These are phyloP conservation scores for Huntiella savannae DNA, from an alignment of 2,329 filamentous ascomycete species.

Conservation along the genomic window DNA sequence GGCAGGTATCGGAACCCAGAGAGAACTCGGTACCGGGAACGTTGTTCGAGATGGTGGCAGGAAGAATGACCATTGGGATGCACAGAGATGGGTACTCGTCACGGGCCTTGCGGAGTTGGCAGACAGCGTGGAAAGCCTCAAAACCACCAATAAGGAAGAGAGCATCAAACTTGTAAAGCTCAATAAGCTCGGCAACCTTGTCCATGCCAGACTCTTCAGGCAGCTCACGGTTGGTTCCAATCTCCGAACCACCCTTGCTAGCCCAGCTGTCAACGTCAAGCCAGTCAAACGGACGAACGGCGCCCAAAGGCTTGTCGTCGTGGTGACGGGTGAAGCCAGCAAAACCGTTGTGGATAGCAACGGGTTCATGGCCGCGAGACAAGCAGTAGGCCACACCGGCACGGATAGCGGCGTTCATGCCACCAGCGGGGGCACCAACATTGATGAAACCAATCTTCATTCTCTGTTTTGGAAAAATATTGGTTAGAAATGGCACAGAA, in stretches of 20 bases:
- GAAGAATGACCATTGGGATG: conserved; percentile 79
- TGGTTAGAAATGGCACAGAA: conserved; percentile 13
- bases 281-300: conserved; percentile 77
- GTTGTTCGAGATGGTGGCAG: conserved; percentile 97
- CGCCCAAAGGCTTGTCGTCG: conserved; percentile 57
- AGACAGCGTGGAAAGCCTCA: conserved; percentile 84
- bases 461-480: conserved; percentile 30
- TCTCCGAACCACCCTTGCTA: conserved; percentile 90
- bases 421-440: conserved; percentile 86
- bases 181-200: conserved; percentile 63
- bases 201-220: conserved; percentile 72
- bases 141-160: conserved; percentile 89
- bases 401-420: conserved; percentile 93
- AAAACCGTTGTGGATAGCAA: conserved; percentile 94
- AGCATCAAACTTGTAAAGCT: conserved; percentile 73
- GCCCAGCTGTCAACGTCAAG: conserved; percentile 90
- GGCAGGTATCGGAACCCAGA: conserved; percentile 83
- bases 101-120: conserved; percentile 66
- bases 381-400: conserved; percentile 87
- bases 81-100: conserved; percentile 66
- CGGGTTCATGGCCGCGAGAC: conserved; percentile 73
- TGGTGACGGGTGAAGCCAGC: conserved; percentile 85
- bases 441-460: conserved; percentile 95
- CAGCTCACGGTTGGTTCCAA: conserved; percentile 89
- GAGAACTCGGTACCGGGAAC: conserved; percentile 96